Percentiles rank a stretch among this genome's conserved stretches.
Conservation (phyloP, 768 basidiomycete genomes). For the Daedalea quercina region DNA sequence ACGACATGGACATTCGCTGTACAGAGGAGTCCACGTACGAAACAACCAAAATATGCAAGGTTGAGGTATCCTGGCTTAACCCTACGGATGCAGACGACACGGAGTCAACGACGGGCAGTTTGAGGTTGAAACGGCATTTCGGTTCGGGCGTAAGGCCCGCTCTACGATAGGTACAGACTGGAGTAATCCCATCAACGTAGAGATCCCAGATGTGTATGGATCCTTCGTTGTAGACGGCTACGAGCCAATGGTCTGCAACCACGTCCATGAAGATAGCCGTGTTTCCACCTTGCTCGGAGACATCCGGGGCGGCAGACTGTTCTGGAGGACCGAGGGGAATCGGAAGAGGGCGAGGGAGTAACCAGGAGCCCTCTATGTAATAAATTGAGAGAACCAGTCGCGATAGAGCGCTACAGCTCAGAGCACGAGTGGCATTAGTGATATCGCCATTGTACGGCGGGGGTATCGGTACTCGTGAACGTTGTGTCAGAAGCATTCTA, state of each 20-base stretch:
- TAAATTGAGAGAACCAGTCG: slow-evolving; percentile 1
- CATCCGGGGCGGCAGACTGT: not conserved
- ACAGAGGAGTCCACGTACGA: slow-evolving; percentile 15
- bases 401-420: slow-evolving; percentile 5
- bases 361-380: slow-evolving; percentile 11
- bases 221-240: slow-evolving; percentile 38
- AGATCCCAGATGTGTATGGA: slow-evolving; percentile 37
- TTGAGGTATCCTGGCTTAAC: slow-evolving; percentile 2
- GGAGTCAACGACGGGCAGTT: slow-evolving; percentile 10
- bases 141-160: not conserved
- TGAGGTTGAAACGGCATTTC: slow-evolving; percentile 4
- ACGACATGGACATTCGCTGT: not conserved
- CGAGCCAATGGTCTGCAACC: slow-evolving; percentile 41
- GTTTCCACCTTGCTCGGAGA: slow-evolving; percentile 4
- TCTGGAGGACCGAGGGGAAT: not conserved
- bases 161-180: slow-evolving; percentile 1
- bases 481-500: slow-evolving; percentile 7
- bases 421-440: not conserved
- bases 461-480: slow-evolving; percentile 10
- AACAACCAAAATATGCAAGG: slow-evolving; percentile 17
- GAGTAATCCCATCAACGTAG: slow-evolving; percentile 2
- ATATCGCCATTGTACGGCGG: not conserved
- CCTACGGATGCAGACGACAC: too few species aligned
- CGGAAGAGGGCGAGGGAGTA: slow-evolving; percentile 7
- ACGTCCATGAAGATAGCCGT: slow-evolving; percentile 33